Conservation (phyloP, 2,329 filamentous ascomycete genomes). For the Tolypocladium tropicale region DNA sequence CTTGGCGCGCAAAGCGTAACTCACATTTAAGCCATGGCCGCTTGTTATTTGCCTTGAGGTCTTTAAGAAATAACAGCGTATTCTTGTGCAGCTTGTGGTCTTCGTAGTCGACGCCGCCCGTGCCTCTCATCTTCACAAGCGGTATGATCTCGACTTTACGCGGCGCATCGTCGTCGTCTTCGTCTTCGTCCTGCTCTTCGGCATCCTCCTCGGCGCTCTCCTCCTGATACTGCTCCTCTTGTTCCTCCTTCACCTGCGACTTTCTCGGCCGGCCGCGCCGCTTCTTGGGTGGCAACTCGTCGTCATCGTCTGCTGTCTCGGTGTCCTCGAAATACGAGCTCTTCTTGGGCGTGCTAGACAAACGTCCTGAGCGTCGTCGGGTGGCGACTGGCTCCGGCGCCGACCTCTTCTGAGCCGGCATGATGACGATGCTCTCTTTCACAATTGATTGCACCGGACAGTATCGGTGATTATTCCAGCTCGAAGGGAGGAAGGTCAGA, state of each 20-base stretch:
- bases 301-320: slow-evolving; percentile 1
- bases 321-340: slow-evolving; percentile 39
- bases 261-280: slow-evolving; percentile 15
- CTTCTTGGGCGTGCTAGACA: slow-evolving; percentile 33
- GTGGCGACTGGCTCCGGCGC: slow-evolving; percentile 16
- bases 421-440: slow-evolving; percentile 12
- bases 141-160: slow-evolving; percentile 25
- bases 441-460: neutral
- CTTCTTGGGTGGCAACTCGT: slow-evolving; percentile 13
- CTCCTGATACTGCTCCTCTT: slow-evolving; percentile 15
- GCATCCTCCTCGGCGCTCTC: slow-evolving; percentile 14
- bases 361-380: slow-evolving; percentile 37
- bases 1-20: slow-evolving; percentile 2
- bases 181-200: slow-evolving; percentile 19
- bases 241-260: slow-evolving; percentile 8
- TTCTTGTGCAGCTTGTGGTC: slow-evolving; percentile 46
- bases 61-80: slow-evolving; percentile 45
- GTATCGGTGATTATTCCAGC: neutral
- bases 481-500: neutral
- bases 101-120: slow-evolving; percentile 31
- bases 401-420: slow-evolving; percentile 30
- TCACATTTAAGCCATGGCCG: slow-evolving; percentile 49
- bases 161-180: slow-evolving; percentile 26
- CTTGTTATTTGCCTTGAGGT: slow-evolving; percentile 50
- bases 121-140: slow-evolving; percentile 23